phyloP scores from a whole-genome alignment of 257 asterid genomes.

The Asclepias syriaca region DNA sequence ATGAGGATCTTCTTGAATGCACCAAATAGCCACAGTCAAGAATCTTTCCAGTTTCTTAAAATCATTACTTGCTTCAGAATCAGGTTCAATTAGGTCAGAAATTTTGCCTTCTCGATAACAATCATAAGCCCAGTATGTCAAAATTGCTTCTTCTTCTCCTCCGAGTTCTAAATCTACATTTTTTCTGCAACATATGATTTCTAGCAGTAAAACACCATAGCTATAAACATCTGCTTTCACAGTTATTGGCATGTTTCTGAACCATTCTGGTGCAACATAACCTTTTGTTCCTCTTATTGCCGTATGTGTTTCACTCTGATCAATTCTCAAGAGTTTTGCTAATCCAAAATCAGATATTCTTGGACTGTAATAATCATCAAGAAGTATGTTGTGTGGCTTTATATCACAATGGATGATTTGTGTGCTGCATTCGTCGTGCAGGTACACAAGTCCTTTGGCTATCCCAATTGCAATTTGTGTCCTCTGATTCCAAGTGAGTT shows the following conservation, averaged over 20 bases:
- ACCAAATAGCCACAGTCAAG: slow-evolving; percentile 33
- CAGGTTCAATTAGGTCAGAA: slow-evolving; percentile 19
- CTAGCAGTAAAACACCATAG: slow-evolving; percentile 32
- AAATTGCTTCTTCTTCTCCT: not conserved
- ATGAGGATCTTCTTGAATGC: slow-evolving; percentile 29
- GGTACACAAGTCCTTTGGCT: slow-evolving; percentile 31
- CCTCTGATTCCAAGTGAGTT: slow-evolving; percentile 29
- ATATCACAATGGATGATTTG: slow-evolving; percentile 37
- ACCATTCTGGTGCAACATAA: slow-evolving; percentile 42
- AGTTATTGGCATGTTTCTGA: slow-evolving; percentile 24
- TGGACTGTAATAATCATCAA: slow-evolving; percentile 25
- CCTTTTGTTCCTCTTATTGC: slow-evolving; percentile 37
- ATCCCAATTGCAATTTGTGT: slow-evolving; percentile 27
- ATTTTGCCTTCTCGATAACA: slow-evolving; percentile 24
- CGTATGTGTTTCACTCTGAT: slow-evolving; percentile 29
- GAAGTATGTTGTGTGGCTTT: slow-evolving; percentile 45
- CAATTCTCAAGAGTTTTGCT: slow-evolving; percentile 30
- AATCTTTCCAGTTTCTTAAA: slow-evolving; percentile 18
- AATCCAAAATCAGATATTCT: slow-evolving; percentile 38
- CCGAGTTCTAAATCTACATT: slow-evolving; percentile 9
- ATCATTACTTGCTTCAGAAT: slow-evolving; percentile 25
- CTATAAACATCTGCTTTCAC: slow-evolving; percentile 37
- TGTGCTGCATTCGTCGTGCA: slow-evolving; percentile 30
- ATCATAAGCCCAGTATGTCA: slow-evolving; percentile 31
- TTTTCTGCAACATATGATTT: slow-evolving; percentile 29